Percentiles rank a stretch among this genome's conserved stretches.
These are phyloP conservation scores for Diatrype stigma DNA, from an alignment of 2,329 filamentous ascomycete species.

Conservation along the genomic window DNA sequence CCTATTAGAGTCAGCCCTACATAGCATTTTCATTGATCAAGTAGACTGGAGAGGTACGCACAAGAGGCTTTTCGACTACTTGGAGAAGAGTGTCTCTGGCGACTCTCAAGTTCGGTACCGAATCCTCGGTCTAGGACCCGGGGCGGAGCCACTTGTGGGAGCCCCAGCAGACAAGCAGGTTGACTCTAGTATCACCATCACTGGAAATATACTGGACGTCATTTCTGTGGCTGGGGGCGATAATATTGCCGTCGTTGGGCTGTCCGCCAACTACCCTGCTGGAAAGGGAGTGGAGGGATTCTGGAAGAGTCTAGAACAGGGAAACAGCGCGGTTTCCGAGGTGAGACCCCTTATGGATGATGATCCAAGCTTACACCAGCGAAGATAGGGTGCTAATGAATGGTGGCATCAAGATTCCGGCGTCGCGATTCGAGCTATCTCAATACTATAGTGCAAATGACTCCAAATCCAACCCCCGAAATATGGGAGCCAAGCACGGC, in stretches of 20 bases:
- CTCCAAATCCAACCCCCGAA: neutral
- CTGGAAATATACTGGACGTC: neutral
- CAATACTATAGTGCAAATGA: neutral
- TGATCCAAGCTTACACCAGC: too few relatives aligned
- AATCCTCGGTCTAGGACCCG: neutral
- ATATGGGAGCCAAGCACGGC: conserved; percentile 3
- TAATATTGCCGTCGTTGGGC: conserved; percentile 12
- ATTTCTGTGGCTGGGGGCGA: neutral
- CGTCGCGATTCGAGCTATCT: conserved; percentile 7
- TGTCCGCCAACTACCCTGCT: conserved; percentile 9
- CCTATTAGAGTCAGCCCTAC: conserved; percentile 8
- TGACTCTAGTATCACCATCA: neutral
- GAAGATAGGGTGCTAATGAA: neutral
- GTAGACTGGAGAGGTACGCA: conserved; percentile 7
- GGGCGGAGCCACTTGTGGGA: neutral
- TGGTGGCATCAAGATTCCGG: conserved; percentile 8
- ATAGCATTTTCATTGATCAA: conserved; percentile 6
- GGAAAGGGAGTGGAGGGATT: conserved; percentile 4
- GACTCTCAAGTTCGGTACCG: neutral
- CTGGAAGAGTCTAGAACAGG: conserved; percentile 11
- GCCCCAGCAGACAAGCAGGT: neutral
- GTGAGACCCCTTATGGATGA: conserved; percentile 1
- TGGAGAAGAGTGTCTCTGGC: neutral
- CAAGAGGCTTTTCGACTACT: neutral
- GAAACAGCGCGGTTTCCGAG: conserved; percentile 4